A percentile compares a stretch with the other conserved stretches of the same genome.
These are phyloP conservation scores for Trichoderma pleuroti DNA, from an alignment of 2,329 filamentous ascomycete species.

Conservation along the genomic window DNA sequence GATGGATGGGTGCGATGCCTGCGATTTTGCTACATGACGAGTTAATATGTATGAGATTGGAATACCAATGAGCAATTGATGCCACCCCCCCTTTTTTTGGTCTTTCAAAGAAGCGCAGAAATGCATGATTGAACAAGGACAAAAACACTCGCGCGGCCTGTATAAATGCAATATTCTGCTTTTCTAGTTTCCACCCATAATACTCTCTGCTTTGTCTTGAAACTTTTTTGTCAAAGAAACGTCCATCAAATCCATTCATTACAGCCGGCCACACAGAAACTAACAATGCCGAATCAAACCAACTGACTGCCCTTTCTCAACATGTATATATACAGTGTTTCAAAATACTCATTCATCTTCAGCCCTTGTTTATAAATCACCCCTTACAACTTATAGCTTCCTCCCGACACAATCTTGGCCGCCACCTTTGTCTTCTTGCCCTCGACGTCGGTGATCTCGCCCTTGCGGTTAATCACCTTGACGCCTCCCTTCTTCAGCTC, in stretches of 20 bases:
- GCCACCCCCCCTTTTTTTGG: neutral
- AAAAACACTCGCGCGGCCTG: neutral
- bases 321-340: neutral
- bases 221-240: neutral
- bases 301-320: neutral
- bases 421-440: conserved; percentile 65
- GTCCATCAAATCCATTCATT: neutral
- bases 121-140: neutral
- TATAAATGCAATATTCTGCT: neutral
- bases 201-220: neutral
- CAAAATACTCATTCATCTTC: neutral
- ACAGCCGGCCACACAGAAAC: neutral
- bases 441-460: conserved; percentile 77
- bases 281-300: neutral
- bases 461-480: conserved; percentile 87
- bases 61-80: neutral
- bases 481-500: conserved; percentile 81
- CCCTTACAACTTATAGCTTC: conserved; percentile 58
- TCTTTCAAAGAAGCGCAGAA: neutral
- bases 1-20: neutral
- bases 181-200: neutral
- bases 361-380: neutral
- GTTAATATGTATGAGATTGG: neutral
- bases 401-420: conserved; percentile 49
- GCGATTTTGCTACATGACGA: neutral